Base-by-base conservation (phyloP, 441 rosid genomes). In the Hura crepitans region DNA sequence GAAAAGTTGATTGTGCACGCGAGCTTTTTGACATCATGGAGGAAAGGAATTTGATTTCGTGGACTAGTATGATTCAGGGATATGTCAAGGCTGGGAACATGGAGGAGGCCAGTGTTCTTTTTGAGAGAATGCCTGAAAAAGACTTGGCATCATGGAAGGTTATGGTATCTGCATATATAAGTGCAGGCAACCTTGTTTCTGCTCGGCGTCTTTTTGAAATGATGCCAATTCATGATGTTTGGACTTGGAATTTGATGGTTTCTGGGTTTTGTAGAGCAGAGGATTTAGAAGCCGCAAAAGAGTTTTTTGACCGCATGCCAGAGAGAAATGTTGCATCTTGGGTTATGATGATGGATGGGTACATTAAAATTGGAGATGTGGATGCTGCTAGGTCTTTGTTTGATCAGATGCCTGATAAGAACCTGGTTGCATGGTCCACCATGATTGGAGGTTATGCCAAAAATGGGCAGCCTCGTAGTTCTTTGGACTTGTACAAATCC, bases 371-470 rank as follows among this genome's bases (percentile, higher is more conserved):
- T 66, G 91, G 89, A 37, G 75, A 74, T 50, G 70, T 89, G 23
- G 87, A 83, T 75, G 74, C 54, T 58, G 84, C 90, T 9, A 76
- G 85, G 74, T 82, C 74, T 58, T 71, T 86, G 65, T 85, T 91
- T 45, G 81, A 86, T 76, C 83, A 68, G 59, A 80, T 89, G 84
- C 86, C 80, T 6, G 87, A 87, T 59, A 91, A 83, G 81, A 86
- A 84, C 76, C 83, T 82, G 69, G 85, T 89, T 58, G 80, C 89
- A 25, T 89, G 93, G 95, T 89, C 86, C 82, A 87, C 85, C 22
- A 78, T 91, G 65, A 87, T 91, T 15, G 90, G 91, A 55, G 89
- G 90, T 31, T 86, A 81, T 33, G 87, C 84, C 67, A 88, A 84
- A 70, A 85, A 86, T 27, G 80, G 80, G 54, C 75, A 78, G 46